These are phyloP conservation scores for Rhodotorula sp. DNA, from an alignment of 1,284 basidiomycete genomes.

Conservation along the genomic window DNA sequence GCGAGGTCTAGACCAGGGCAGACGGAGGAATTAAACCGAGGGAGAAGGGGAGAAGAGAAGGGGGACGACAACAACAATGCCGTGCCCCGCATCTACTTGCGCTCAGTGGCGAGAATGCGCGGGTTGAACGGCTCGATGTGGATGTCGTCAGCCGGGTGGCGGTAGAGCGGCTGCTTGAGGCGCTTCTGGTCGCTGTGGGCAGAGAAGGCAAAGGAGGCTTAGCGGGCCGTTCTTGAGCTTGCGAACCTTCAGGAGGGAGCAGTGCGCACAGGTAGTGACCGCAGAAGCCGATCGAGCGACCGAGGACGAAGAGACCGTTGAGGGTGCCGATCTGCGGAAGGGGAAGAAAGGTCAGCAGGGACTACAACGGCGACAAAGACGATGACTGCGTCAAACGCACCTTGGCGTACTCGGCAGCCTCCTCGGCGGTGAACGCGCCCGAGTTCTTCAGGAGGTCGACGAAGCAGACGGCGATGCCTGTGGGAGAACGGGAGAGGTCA, in stretches of 20 bases:
- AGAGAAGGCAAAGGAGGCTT: slow-evolving; percentile 52
- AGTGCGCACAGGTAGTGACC: not conserved
- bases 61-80: not conserved
- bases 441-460: slow-evolving; percentile 77
- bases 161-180: slow-evolving; percentile 82
- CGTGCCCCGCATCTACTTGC: slow-evolving; percentile 18
- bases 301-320: slow-evolving; percentile 95
- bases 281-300: slow-evolving; percentile 83
- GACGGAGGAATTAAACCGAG: not conserved
- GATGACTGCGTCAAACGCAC: slow-evolving; percentile 48
- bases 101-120: slow-evolving; percentile 35
- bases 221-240: slow-evolving; percentile 36
- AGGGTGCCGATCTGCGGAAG: slow-evolving; percentile 71
- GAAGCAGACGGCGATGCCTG: slow-evolving; percentile 87
- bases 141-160: slow-evolving; percentile 71
- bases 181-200: slow-evolving; percentile 80
- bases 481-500: not conserved
- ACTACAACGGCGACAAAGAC: not conserved
- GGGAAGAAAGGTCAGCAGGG: not conserved
- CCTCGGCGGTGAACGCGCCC: slow-evolving; percentile 92
- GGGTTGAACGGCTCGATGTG: slow-evolving; percentile 29
- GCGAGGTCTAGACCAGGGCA: slow-evolving; percentile 1
- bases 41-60: not conserved
- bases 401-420: slow-evolving; percentile 96
- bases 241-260: not conserved